Evolutionary conservation across 768 basidiomycete genomes (phyloP).

Genomic region (Strobilomyces dryophilus): DNA sequence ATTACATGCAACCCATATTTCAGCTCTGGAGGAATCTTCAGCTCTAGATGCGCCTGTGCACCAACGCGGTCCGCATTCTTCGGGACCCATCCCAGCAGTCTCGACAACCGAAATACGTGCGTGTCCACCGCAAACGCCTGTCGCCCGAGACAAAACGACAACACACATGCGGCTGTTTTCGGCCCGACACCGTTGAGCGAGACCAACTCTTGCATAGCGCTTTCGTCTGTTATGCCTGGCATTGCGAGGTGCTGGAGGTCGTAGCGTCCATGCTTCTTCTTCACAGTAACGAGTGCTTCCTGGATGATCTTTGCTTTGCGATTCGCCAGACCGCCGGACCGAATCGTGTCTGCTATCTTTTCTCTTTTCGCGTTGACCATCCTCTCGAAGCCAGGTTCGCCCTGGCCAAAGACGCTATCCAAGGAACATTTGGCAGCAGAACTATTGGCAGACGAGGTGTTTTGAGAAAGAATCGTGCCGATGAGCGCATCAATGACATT

Average conservation of each 20-base stretch:
- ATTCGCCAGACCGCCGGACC: constrained; percentile 54
- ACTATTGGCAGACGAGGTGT: constrained; percentile 49
- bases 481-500: constrained; percentile 59
- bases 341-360: constrained; percentile 47
- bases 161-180: constrained; percentile 60
- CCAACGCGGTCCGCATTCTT: constrained; percentile 42
- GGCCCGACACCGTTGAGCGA: constrained; percentile 57
- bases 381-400: constrained; percentile 41
- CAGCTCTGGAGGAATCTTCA: constrained; percentile 45
- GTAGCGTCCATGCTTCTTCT: constrained; percentile 45
- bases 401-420: constrained; percentile 46
- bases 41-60: constrained; percentile 56
- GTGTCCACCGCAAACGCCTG: constrained; percentile 63
- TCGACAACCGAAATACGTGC: constrained; percentile 54
- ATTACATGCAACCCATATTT: constrained; percentile 57
- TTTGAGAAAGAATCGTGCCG: constrained; percentile 57
- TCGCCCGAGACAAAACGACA: constrained; percentile 58
- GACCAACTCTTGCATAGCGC: constrained; percentile 55
- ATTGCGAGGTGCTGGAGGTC: constrained; percentile 52
- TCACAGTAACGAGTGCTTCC: constrained; percentile 39
- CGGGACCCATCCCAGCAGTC: constrained; percentile 42
- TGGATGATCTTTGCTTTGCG: constrained; percentile 57
- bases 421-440: constrained; percentile 46
- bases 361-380: constrained; percentile 42
- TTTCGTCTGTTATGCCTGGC: constrained; percentile 36